These are phyloP conservation scores for Zymoseptoria tritici DNA, from an alignment of 2,329 filamentous ascomycete species.

Conservation along the genomic window DNA sequence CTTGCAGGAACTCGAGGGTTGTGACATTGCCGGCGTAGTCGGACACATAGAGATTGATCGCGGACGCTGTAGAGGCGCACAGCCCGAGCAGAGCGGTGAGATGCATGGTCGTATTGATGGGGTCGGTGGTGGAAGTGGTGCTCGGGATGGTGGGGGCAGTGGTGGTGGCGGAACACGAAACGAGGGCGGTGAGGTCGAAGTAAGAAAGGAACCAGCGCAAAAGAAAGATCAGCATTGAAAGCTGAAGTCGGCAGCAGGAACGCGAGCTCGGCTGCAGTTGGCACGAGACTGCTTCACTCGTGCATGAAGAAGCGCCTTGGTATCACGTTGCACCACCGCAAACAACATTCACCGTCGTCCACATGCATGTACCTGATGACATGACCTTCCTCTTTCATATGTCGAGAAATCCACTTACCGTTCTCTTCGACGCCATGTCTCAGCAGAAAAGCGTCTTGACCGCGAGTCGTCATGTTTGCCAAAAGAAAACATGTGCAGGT, in stretches of 20 bases:
- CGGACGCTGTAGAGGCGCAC: slow-evolving; percentile 15
- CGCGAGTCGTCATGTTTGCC: background rate
- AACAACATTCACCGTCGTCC: background rate
- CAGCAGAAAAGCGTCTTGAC: background rate
- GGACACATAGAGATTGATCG: slow-evolving; percentile 36
- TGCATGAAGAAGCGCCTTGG: background rate
- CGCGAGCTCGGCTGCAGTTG: background rate
- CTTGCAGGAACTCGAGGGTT: slow-evolving; percentile 30
- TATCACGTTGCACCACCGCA: background rate
- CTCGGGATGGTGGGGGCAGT: slow-evolving; percentile 21
- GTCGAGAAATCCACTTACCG: background rate
- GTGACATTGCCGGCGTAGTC: slow-evolving; percentile 41
- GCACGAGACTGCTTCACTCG: background rate
- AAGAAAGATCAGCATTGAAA: too few relatives aligned
- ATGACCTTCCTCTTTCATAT: background rate
- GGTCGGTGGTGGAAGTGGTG: slow-evolving; percentile 7
- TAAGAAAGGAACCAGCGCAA: background rate
- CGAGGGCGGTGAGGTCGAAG: background rate
- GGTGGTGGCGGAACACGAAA: slow-evolving; percentile 19
- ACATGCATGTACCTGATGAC: background rate
- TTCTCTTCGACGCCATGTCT: background rate
- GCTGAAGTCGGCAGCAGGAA: too few relatives aligned
- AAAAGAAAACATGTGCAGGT: background rate
- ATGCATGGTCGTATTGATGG: slow-evolving; percentile 8
- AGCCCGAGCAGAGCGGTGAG: slow-evolving; percentile 12